Conservation (phyloP, 1,284 basidiomycete species). For the Malassezia caprae region DNA sequence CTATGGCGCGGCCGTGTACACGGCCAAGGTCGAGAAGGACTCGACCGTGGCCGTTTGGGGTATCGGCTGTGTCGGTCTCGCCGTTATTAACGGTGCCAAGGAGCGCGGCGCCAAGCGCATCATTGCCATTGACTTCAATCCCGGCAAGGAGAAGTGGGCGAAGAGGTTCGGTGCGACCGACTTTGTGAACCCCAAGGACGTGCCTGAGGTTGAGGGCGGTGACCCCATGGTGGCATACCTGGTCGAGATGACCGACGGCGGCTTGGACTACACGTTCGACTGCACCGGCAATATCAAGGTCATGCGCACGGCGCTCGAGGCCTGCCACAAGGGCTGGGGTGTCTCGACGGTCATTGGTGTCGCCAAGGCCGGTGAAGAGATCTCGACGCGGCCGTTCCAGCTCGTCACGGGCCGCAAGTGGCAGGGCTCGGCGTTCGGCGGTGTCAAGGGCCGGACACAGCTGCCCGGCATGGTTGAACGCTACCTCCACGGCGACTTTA, state of each 20-base stretch:
- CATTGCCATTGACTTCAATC: slow-evolving; percentile 85
- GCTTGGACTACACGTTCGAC: slow-evolving; percentile 90
- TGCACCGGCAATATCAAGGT: slow-evolving; percentile 89
- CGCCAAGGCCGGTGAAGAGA: slow-evolving; percentile 82
- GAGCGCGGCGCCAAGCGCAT: slow-evolving; percentile 71
- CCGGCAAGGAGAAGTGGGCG: slow-evolving; percentile 70
- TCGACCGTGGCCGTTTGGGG: slow-evolving; percentile 90
- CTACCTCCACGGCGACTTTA: slow-evolving; percentile 45
- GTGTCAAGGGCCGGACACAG: slow-evolving; percentile 93
- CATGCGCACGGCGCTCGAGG: slow-evolving; percentile 89
- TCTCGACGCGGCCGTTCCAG: slow-evolving; percentile 76
- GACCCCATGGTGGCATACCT: slow-evolving; percentile 71
- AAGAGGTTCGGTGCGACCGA: slow-evolving; percentile 92
- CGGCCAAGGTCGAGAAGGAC: slow-evolving; percentile 52
- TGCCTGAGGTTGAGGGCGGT: slow-evolving; percentile 51
- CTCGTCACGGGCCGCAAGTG: slow-evolving; percentile 87
- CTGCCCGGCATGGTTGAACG: slow-evolving; percentile 42
- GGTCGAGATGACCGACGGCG: slow-evolving; percentile 87
- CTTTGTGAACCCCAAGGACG: slow-evolving; percentile 73
- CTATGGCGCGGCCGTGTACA: slow-evolving; percentile 69
- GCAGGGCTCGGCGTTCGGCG: slow-evolving; percentile 92
- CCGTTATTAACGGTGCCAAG: slow-evolving; percentile 62
- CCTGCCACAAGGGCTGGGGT: slow-evolving; percentile 79
- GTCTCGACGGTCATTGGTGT: slow-evolving; percentile 78
- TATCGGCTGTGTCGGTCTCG: slow-evolving; percentile 88